Conservation (phyloP, 2,329 filamentous ascomycete genomes). For the Zalaria sp. region DNA sequence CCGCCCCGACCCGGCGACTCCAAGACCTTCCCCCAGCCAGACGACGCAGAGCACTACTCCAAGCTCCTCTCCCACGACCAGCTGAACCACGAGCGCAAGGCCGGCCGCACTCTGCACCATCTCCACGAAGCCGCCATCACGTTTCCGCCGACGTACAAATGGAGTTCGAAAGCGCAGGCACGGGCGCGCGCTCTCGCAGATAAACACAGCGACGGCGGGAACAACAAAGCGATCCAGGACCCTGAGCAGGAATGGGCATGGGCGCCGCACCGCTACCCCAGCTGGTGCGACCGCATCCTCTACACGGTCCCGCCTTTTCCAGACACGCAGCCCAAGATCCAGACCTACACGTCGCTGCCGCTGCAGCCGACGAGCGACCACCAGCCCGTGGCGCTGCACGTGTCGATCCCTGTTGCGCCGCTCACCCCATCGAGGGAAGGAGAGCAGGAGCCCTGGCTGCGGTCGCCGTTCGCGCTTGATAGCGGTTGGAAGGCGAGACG, state of each 20-base stretch:
- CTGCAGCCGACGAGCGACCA: constrained; percentile 78
- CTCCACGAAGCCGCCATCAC: constrained; percentile 57
- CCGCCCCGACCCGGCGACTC: constrained; percentile 38
- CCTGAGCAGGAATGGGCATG: constrained; percentile 46
- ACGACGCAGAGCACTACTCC: constrained; percentile 47
- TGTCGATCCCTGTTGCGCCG: constrained; percentile 41
- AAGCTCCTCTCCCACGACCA: constrained; percentile 69
- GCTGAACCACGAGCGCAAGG: constrained; percentile 54
- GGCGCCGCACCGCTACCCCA: constrained; percentile 71
- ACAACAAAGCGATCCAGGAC: constrained; percentile 9
- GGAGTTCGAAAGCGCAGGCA: constrained; percentile 33
- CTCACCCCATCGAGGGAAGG: constrained; percentile 11
- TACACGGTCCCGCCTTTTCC: constrained; percentile 40
- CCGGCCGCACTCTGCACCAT: constrained; percentile 61
- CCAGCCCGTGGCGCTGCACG: constrained; percentile 62
- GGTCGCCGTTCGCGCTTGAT: constrained; percentile 44
- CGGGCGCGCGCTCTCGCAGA: constrained; percentile 12
- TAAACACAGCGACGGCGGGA: not conserved
- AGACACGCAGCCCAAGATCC: constrained; percentile 39
- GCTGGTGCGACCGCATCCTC: constrained; percentile 86
- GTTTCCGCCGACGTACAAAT: constrained; percentile 95
- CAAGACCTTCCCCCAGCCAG: constrained; percentile 45
- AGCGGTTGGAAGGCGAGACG: constrained; percentile 41
- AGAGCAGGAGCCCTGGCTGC: constrained; percentile 17
- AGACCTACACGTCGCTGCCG: constrained; percentile 60